phyloP scores from a whole-genome alignment of 176 grass and related monocot genomes.

The Oryza australiensis region DNA sequence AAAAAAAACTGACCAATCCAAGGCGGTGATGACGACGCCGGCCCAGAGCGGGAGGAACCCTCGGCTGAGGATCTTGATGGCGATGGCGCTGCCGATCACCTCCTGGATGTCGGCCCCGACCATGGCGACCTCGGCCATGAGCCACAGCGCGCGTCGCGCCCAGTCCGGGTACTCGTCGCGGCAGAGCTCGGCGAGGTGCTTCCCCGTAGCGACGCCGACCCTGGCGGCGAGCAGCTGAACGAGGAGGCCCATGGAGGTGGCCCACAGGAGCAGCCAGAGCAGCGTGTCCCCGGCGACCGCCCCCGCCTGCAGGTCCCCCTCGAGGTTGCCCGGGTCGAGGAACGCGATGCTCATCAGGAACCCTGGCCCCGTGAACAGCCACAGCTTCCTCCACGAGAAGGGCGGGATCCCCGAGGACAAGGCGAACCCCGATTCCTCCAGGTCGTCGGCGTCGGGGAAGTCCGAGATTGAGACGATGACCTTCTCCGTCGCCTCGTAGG shows the following conservation, averaged over 20 bases:
- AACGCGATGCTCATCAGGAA: conserved; percentile 99
- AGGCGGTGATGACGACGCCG: conserved; percentile 89
- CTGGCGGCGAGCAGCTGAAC: conserved; percentile 89
- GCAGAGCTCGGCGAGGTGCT: conserved; percentile 93
- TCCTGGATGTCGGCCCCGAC: conserved; percentile 95
- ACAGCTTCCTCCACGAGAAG: conserved; percentile 96
- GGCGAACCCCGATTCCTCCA: conserved; percentile 1
- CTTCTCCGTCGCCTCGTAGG: conserved; percentile 73
- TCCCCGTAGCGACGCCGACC: conserved; percentile 79
- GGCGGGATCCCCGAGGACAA: conserved; percentile 29
- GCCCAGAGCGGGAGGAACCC: conserved; percentile 90
- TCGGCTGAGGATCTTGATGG: conserved; percentile 89
- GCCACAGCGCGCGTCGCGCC: conserved; percentile 78
- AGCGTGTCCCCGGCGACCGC: conserved; percentile 85
- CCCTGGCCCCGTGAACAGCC: conserved; percentile 89
- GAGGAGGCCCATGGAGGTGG: conserved; percentile 89
- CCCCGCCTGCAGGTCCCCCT: conserved; percentile 93
- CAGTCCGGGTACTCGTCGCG: conserved; percentile 91
- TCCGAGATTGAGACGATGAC: conserved; percentile 59
- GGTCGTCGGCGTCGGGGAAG: conserved; percentile 11
- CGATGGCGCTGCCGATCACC: conserved; percentile 95
- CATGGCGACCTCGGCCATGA: conserved; percentile 95
- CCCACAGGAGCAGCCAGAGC: conserved; percentile 91
- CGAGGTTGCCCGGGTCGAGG: conserved; percentile 96
- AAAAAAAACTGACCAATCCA: conserved; percentile 68